Percentiles rank a stretch among this genome's conserved stretches.
Evolutionary conservation across 2,329 filamentous ascomycete species (phyloP).

Genomic region (Venturia carpophila): DNA sequence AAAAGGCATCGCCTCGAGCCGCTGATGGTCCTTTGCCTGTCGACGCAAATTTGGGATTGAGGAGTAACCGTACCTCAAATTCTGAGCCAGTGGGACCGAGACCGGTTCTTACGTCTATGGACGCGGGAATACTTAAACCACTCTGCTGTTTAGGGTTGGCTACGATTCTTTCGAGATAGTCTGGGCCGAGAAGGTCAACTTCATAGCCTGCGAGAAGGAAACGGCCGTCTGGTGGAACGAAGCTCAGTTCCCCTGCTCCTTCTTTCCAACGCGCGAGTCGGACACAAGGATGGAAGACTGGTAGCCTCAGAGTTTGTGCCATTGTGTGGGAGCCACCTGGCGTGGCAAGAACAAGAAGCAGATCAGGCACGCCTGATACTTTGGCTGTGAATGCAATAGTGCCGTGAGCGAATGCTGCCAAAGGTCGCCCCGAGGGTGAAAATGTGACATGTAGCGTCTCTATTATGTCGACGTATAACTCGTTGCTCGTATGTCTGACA

Average conservation of each 20-base stretch:
- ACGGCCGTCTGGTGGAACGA: slow-evolving; percentile 87
- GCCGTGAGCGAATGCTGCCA: slow-evolving; percentile 81
- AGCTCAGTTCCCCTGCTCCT: slow-evolving; percentile 83
- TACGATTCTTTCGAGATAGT: slow-evolving; percentile 32
- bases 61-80: slow-evolving; percentile 75
- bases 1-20: slow-evolving; percentile 18
- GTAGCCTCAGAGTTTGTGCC: slow-evolving; percentile 67
- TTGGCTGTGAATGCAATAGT: slow-evolving; percentile 93
- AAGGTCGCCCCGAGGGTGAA: slow-evolving; percentile 78
- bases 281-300: slow-evolving; percentile 94
- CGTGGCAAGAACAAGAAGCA: slow-evolving; percentile 71
- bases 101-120: slow-evolving; percentile 71
- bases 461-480: slow-evolving; percentile 92
- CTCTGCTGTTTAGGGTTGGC: slow-evolving; percentile 21
- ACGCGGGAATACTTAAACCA: slow-evolving; percentile 69
- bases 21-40: slow-evolving; percentile 22
- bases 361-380: slow-evolving; percentile 86
- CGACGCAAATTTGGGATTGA: slow-evolving; percentile 42
- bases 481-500: slow-evolving; percentile 92
- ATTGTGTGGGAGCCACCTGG: slow-evolving; percentile 70
- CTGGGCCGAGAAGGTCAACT: slow-evolving; percentile 75
- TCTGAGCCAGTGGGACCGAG: slow-evolving; percentile 69
- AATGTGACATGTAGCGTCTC: slow-evolving; percentile 83
- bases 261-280: slow-evolving; percentile 84
- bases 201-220: slow-evolving; percentile 94